Percentiles rank a stretch among this genome's conserved stretches.
phyloP scores from a whole-genome alignment of 345 rosid genomes.

The Brassica rapa region DNA sequence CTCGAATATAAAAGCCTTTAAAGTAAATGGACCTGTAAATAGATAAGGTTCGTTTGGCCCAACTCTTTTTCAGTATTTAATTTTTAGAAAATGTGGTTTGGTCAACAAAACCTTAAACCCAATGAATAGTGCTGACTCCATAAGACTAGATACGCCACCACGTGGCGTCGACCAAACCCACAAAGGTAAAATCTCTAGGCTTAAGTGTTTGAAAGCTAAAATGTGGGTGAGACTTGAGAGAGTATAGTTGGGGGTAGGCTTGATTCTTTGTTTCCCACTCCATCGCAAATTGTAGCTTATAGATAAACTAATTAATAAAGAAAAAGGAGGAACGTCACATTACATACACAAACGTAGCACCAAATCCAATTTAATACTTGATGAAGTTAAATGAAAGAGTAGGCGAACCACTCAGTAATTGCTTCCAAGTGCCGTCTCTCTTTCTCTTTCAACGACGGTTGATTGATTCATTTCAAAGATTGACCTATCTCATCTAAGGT shows the following conservation, averaged over 20 bases:
- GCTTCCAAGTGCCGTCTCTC: conserved; percentile 45
- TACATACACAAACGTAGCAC: conserved; percentile 33
- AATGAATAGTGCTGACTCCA: conserved; percentile 12
- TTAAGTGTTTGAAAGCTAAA: conserved; percentile 10
- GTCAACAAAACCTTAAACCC: conserved; percentile 29
- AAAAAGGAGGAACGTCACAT: conserved; percentile 40
- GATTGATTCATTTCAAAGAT: conserved; percentile 25
- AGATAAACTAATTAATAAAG: not conserved
- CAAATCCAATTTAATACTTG: conserved; percentile 25
- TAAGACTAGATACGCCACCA: not conserved
- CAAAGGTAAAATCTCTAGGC: not conserved
- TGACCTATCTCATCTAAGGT: conserved; percentile 24
- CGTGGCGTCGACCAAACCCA: conserved; percentile 24
- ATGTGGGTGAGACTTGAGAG: conserved; percentile 21
- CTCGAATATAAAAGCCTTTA: not conserved
- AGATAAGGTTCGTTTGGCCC: not conserved
- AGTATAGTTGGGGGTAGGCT: conserved; percentile 35
- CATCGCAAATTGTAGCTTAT: conserved; percentile 8
- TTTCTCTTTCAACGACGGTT: conserved; percentile 14
- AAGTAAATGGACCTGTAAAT: not conserved
- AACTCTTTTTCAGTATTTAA: not conserved
- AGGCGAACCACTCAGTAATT: conserved; percentile 42
- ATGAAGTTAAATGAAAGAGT: conserved; percentile 29
- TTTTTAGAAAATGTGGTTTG: not conserved
- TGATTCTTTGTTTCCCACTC: conserved; percentile 43